These are phyloP conservation scores for Triangularia verruculosa DNA, from an alignment of 2,329 filamentous ascomycete genomes.

Conservation along the genomic window DNA sequence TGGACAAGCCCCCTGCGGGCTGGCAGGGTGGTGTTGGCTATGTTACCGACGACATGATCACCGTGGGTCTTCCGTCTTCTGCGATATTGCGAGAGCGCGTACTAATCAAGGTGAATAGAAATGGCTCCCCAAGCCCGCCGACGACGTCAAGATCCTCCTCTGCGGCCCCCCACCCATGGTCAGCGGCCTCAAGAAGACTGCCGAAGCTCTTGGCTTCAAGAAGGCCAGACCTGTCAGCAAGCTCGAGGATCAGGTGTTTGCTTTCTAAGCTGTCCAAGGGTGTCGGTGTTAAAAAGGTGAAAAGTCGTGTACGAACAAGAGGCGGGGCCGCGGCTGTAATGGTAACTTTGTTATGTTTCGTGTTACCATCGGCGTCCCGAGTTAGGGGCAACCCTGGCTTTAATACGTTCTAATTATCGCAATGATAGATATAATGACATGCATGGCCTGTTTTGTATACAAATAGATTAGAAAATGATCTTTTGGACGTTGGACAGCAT, in stretches of 20 bases:
- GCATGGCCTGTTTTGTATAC: not conserved
- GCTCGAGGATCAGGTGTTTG: slow-evolving; percentile 96
- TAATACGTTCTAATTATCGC: not conserved
- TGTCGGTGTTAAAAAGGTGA: not conserved
- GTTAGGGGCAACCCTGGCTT: not conserved
- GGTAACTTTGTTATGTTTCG: not conserved
- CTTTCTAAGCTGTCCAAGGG: slow-evolving; percentile 62
- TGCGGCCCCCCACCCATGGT: slow-evolving; percentile 98
- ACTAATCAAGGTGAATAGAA: slow-evolving; percentile 46
- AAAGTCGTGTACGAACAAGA: not conserved
- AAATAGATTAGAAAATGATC: not conserved
- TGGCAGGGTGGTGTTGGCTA: slow-evolving; percentile 95
- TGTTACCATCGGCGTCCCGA: not conserved
- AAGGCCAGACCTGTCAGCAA: slow-evolving; percentile 96
- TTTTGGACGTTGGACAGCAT: not conserved
- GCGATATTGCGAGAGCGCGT: not conserved
- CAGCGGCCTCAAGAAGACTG: slow-evolving; percentile 92
- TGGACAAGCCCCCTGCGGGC: slow-evolving; percentile 89
- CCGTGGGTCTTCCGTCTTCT: slow-evolving; percentile 40
- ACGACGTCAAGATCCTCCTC: slow-evolving; percentile 88
- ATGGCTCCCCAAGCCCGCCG: slow-evolving; percentile 76
- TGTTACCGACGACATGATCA: slow-evolving; percentile 93
- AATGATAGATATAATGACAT: not conserved
- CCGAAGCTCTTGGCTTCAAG: slow-evolving; percentile 82
- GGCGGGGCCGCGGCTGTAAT: not conserved